phyloP scores from a whole-genome alignment of 2,329 filamentous ascomycete genomes.

The Aureobasidium namibiae region DNA sequence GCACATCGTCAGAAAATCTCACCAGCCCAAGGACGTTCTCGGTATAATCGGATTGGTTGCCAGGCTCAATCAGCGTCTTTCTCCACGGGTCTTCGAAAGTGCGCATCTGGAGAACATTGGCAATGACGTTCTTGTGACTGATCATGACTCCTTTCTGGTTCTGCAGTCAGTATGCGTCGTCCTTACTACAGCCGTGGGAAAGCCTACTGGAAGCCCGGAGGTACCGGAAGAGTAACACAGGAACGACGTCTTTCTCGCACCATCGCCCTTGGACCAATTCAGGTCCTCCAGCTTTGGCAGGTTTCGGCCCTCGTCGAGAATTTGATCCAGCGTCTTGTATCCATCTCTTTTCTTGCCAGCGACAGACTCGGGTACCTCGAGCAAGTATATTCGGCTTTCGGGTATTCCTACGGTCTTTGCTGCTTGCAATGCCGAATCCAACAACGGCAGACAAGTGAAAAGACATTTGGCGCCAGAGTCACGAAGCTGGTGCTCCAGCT shows the following conservation, averaged over 20 bases:
- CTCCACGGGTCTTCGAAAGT: conserved; percentile 41
- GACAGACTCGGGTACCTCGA: conserved; percentile 55
- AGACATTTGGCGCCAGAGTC: conserved; percentile 61
- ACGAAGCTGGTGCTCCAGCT: conserved; percentile 64
- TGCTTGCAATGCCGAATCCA: conserved; percentile 56
- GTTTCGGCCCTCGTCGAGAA: conserved; percentile 53
- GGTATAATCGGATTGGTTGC: conserved; percentile 34
- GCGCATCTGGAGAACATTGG: conserved; percentile 60
- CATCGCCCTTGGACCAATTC: conserved; percentile 57
- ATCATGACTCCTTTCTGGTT: conserved; percentile 74
- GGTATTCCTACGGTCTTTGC: conserved; percentile 57
- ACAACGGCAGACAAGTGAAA: conserved; percentile 62
- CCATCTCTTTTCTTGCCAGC: conserved; percentile 40
- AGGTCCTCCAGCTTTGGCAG: conserved; percentile 45
- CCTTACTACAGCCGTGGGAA: background rate
- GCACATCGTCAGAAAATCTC: background rate
- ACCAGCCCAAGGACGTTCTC: conserved; percentile 55
- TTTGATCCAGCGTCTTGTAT: conserved; percentile 58
- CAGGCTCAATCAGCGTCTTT: conserved; percentile 31
- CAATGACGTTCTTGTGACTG: conserved; percentile 69
- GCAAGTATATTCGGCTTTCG: conserved; percentile 56
- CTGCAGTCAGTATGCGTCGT: background rate
- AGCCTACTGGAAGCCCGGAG: conserved; percentile 61
- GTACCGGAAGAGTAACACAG: conserved; percentile 76
- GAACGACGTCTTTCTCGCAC: conserved; percentile 61